Evolutionary conservation across 345 rosid species (phyloP).

Genomic region (Salix dunnii): DNA sequence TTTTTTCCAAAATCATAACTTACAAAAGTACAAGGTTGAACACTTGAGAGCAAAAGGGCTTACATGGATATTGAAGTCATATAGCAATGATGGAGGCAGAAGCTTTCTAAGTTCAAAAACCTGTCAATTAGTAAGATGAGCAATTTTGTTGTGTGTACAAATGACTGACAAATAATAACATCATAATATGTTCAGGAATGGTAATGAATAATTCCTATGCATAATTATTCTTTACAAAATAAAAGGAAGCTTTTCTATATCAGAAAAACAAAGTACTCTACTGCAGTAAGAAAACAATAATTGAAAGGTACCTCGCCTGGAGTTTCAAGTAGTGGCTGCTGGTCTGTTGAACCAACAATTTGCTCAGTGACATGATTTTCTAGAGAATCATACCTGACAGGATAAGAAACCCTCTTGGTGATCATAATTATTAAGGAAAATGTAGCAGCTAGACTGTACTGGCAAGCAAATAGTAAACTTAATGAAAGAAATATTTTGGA

Average conservation of each 20-base stretch:
- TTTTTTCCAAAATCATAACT: neutral
- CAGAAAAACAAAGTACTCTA: neutral
- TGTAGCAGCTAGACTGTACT: constrained; percentile 3
- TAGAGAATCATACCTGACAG: constrained; percentile 51
- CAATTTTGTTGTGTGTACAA: neutral
- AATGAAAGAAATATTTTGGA: neutral
- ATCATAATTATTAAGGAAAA: neutral
- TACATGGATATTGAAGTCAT: constrained; percentile 92
- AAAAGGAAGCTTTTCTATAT: neutral
- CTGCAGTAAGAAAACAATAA: neutral
- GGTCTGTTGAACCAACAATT: constrained; percentile 68
- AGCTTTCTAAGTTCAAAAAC: constrained; percentile 87
- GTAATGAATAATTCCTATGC: neutral
- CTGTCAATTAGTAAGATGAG: constrained; percentile 34
- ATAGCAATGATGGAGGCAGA: constrained; percentile 59
- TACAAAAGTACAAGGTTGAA: neutral
- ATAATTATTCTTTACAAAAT: neutral
- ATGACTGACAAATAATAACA: neutral
- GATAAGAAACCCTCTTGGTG: neutral
- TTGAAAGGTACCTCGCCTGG: constrained; percentile 66
- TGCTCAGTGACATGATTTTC: constrained; percentile 53
- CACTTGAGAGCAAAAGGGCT: constrained; percentile 26
- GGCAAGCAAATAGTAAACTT: neutral
- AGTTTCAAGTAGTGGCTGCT: constrained; percentile 87
- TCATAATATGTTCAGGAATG: constrained; percentile 4